phyloP scores from a whole-genome alignment of 192 early-diverging fungal species.

The Allomyces arbusculus region DNA sequence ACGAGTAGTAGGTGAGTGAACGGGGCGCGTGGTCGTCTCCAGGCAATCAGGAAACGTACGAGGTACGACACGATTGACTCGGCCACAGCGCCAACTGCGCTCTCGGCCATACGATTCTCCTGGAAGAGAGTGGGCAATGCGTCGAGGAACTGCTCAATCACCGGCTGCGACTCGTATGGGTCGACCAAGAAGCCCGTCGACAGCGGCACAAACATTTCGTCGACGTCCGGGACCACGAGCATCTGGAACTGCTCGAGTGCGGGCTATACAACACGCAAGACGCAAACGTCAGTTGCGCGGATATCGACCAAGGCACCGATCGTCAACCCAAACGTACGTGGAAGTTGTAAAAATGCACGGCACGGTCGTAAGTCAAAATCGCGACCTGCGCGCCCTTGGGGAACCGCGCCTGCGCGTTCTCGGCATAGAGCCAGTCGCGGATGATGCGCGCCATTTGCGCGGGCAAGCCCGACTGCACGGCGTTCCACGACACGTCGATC shows the following conservation, averaged over 20 bases:
- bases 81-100: constrained; percentile 61
- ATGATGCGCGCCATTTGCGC: constrained; percentile 40
- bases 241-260: constrained; percentile 72
- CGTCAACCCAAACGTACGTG: constrained; percentile 20
- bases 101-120: constrained; percentile 46
- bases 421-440: constrained; percentile 41
- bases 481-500: constrained; percentile 80
- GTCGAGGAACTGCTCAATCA: constrained; percentile 66
- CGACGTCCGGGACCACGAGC: constrained; percentile 81
- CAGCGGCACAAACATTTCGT: constrained; percentile 87
- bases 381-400: constrained; percentile 46
- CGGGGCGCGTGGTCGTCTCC: not conserved
- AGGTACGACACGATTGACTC: constrained; percentile 24
- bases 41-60: not conserved
- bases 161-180: constrained; percentile 47
- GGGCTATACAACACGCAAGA: constrained; percentile 20
- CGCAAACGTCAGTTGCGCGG: no score
- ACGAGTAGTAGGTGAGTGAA: not conserved
- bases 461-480: constrained; percentile 71
- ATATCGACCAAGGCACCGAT: no score
- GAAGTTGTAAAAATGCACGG: constrained; percentile 89
- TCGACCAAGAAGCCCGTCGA: constrained; percentile 79
- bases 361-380: constrained; percentile 74
- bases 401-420: constrained; percentile 17
- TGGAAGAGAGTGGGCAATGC: constrained; percentile 64